Conservation (phyloP, 129 eudicot genomes). For the Gnaphalium uliginosum region DNA sequence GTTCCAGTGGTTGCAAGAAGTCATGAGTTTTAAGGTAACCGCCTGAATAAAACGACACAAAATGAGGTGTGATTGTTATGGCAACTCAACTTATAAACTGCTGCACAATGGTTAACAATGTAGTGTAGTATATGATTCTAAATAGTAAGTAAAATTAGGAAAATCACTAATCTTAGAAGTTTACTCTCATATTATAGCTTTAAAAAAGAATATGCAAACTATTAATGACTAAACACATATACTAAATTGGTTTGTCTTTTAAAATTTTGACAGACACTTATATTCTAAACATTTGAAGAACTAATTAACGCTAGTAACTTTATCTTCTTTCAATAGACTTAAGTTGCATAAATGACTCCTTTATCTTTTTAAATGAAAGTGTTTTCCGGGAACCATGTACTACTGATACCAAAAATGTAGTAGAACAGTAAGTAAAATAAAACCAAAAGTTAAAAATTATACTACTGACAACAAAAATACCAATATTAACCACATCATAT, state of each 20-base stretch:
- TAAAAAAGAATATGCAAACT: no score
- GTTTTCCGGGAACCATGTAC: no score
- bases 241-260: no score
- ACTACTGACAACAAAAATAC: slow-evolving; percentile 15
- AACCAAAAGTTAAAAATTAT: not conserved
- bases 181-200: not conserved
- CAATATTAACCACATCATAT: slow-evolving; percentile 13
- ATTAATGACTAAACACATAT: no score
- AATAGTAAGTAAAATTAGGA: not conserved
- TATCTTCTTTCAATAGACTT: no score
- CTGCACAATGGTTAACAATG: slow-evolving; percentile 15
- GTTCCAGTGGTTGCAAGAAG: slow-evolving; percentile 86
- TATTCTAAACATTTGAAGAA: no score
- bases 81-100: slow-evolving; percentile 1
- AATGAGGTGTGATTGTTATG: slow-evolving; percentile 4
- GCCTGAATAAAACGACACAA: slow-evolving; percentile 27
- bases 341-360: no score
- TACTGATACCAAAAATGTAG: not conserved
- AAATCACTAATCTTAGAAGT: not conserved
- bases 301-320: no score
- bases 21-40: slow-evolving; percentile 75
- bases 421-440: not conserved
- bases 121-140: not conserved
- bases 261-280: no score
- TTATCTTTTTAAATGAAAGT: not conserved